These are phyloP conservation scores for Hemerocallis citrina DNA, from an alignment of 106 monocot genomes.

Conservation along the genomic window DNA sequence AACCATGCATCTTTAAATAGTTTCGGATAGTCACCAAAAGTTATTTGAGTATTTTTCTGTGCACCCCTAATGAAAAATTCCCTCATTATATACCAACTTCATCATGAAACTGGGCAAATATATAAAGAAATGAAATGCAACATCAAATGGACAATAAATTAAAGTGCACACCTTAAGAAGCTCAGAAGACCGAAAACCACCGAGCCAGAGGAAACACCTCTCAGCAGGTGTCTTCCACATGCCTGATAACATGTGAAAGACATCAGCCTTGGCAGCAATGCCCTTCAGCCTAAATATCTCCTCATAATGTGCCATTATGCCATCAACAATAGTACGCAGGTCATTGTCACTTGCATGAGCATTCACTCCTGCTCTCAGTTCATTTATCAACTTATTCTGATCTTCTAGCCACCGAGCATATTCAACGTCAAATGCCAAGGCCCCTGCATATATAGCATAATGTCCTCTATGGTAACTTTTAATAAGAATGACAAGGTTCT, in stretches of 20 bases:
- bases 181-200: conserved; percentile 91
- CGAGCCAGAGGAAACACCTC: conserved; percentile 90
- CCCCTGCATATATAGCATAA: conserved; percentile 25
- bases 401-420: conserved; percentile 90
- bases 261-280: conserved; percentile 80
- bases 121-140: too few species aligned
- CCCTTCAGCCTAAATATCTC: conserved; percentile 81
- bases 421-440: conserved; percentile 80
- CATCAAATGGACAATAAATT: not conserved
- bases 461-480: not conserved
- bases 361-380: conserved; percentile 78
- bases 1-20: too few species aligned
- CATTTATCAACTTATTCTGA: conserved; percentile 72
- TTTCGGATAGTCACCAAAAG: not conserved
- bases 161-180: conserved; percentile 55
- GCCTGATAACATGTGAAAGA: conserved; percentile 91
- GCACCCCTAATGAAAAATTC: too few species aligned
- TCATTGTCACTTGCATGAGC: conserved; percentile 85
- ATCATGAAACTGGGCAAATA: not conserved
- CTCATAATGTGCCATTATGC: conserved; percentile 72
- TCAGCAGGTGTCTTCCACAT: conserved; percentile 99
- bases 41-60: not conserved
- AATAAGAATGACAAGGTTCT: too few species aligned
- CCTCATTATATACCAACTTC: too few species aligned
- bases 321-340: conserved; percentile 64